phyloP scores from a whole-genome alignment of 2,329 filamentous ascomycete species.

The Neofusicoccum cordaticola region DNA sequence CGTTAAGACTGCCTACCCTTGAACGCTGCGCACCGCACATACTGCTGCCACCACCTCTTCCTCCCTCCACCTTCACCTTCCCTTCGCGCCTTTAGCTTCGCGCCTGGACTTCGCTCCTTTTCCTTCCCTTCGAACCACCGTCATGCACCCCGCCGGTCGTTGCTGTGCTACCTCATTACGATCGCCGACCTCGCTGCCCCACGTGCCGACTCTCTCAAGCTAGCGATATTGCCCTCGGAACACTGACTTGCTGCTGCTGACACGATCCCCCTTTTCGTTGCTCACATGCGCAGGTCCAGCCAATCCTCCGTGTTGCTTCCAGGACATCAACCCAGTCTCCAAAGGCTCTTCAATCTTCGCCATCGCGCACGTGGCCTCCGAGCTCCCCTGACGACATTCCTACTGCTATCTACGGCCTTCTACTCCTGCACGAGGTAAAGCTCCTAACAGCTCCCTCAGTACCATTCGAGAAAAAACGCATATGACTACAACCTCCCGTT shows the following conservation, averaged over 20 bases:
- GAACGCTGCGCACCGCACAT: background rate
- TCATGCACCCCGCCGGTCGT: too few relatives aligned
- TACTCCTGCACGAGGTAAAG: too few relatives aligned
- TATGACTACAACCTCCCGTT: too few relatives aligned
- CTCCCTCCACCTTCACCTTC: background rate
- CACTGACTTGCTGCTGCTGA: slow-evolving; percentile 11
- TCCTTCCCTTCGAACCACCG: background rate
- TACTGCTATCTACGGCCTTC: too few relatives aligned
- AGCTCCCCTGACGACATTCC: too few relatives aligned
- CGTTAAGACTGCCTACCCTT: background rate
- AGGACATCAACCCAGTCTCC: background rate
- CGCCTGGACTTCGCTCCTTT: background rate
- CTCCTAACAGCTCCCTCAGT: too few relatives aligned
- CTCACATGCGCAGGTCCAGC: slow-evolving; percentile 9
- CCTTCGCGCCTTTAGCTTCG: background rate
- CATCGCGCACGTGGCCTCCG: too few relatives aligned
- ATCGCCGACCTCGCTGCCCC: background rate
- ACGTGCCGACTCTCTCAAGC: background rate
- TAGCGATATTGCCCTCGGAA: background rate
- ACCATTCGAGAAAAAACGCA: too few relatives aligned
- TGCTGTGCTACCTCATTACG: background rate
- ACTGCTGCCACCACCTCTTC: background rate
- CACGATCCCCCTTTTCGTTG: slow-evolving; percentile 2
- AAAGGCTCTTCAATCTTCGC: background rate
- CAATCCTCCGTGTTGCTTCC: background rate